phyloP scores from a whole-genome alignment of 2,329 filamentous ascomycete genomes.

The Didymella lethalis region DNA sequence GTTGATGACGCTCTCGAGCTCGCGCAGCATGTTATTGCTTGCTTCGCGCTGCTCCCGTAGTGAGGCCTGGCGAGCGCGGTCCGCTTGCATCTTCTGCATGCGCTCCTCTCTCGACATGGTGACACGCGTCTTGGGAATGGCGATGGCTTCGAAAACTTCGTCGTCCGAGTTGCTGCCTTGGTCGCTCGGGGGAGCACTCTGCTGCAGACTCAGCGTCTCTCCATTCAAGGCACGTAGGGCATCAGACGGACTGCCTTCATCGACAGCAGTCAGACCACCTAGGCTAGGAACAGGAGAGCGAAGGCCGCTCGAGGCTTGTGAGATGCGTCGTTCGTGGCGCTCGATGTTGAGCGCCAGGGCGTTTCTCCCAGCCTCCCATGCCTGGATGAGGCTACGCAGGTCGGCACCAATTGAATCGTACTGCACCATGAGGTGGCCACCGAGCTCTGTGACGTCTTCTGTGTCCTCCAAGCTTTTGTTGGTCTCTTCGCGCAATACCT shows the following conservation, averaged over 20 bases:
- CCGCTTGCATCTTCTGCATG: slow-evolving; percentile 85
- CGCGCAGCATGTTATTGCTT: slow-evolving; percentile 87
- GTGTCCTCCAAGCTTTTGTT: slow-evolving; percentile 79
- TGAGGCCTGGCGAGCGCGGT: slow-evolving; percentile 76
- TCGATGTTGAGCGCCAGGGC: slow-evolving; percentile 83
- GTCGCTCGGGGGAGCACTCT: slow-evolving; percentile 51
- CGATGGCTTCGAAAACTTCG: slow-evolving; percentile 91
- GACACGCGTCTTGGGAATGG: slow-evolving; percentile 71
- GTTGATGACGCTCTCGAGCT: slow-evolving; percentile 86
- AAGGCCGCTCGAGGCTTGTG: slow-evolving; percentile 59
- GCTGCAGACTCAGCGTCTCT: slow-evolving; percentile 62
- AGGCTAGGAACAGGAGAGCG: slow-evolving; percentile 63
- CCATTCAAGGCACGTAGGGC: slow-evolving; percentile 83
- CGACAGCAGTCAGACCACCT: slow-evolving; percentile 67
- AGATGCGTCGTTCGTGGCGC: slow-evolving; percentile 71
- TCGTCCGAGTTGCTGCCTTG: slow-evolving; percentile 67
- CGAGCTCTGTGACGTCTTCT: slow-evolving; percentile 73
- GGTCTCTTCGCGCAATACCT: slow-evolving; percentile 88
- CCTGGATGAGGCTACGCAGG: slow-evolving; percentile 66
- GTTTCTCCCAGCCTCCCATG: slow-evolving; percentile 72
- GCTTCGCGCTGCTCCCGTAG: slow-evolving; percentile 79
- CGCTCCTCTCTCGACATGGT: slow-evolving; percentile 84
- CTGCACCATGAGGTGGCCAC: slow-evolving; percentile 80
- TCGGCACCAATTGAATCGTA: slow-evolving; percentile 95
- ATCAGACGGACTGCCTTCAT: slow-evolving; percentile 65